Conservation (phyloP, 495 filamentous ascomycete species). For the Penicilliopsis zonata region DNA sequence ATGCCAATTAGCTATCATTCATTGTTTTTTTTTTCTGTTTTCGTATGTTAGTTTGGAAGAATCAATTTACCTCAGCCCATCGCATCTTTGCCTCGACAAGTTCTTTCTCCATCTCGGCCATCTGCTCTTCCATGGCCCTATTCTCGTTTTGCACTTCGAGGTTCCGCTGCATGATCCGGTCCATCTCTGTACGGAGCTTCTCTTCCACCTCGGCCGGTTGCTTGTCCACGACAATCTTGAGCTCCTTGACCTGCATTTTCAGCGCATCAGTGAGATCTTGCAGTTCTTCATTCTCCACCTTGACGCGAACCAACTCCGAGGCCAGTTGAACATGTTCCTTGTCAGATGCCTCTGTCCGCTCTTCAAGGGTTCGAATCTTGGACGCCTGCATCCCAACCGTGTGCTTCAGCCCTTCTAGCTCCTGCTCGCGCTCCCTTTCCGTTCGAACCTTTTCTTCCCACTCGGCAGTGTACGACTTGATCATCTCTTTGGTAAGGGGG, state of each 20-base stretch:
- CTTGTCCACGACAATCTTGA: conserved; percentile 72
- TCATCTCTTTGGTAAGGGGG: conserved; percentile 66
- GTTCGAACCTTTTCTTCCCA: conserved; percentile 79
- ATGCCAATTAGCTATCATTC: background rate
- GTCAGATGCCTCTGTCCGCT: conserved; percentile 78
- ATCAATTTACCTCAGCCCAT: conserved; percentile 69
- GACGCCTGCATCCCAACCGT: conserved; percentile 48
- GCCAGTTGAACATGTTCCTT: conserved; percentile 88
- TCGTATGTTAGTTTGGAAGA: no score
- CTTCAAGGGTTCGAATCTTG: conserved; percentile 73
- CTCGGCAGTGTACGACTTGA: conserved; percentile 69
- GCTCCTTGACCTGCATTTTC: conserved; percentile 66
- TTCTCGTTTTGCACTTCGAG: conserved; percentile 93
- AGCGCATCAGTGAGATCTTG: conserved; percentile 80
- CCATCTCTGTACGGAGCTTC: conserved; percentile 73
- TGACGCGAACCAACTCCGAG: conserved; percentile 77
- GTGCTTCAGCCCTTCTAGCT: conserved; percentile 65
- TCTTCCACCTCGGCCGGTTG: conserved; percentile 85
- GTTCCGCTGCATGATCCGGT: conserved; percentile 84
- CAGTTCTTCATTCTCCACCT: conserved; percentile 87
- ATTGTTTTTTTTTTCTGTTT: no score
- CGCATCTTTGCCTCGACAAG: conserved; percentile 91
- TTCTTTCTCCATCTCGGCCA: conserved; percentile 89
- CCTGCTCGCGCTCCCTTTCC: conserved; percentile 70
- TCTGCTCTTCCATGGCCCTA: conserved; percentile 71